These are phyloP conservation scores for Colletotrichum falcatum DNA, from an alignment of 2,329 filamentous ascomycete genomes.

Conservation along the genomic window DNA sequence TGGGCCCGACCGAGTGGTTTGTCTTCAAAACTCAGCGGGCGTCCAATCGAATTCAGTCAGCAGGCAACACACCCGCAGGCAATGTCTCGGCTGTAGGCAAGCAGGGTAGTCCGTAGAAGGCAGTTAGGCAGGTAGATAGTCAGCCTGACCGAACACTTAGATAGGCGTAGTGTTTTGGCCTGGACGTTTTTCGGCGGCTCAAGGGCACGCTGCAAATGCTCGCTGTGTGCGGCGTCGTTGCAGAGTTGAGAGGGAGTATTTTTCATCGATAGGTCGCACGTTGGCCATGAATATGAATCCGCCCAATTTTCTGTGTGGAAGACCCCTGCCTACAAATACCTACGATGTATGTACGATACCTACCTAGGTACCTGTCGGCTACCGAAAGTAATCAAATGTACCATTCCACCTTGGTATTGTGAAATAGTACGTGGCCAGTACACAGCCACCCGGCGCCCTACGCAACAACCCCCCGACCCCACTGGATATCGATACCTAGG, in stretches of 20 bases:
- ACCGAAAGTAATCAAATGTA: constrained; percentile 21
- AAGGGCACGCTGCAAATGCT: constrained; percentile 12
- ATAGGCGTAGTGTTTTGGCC: constrained; percentile 7
- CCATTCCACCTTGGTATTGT: not conserved
- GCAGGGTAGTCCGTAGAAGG: too few species aligned
- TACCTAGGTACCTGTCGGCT: not conserved
- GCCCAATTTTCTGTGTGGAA: constrained; percentile 16
- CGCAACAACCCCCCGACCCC: constrained; percentile 11
- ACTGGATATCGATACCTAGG: too few species aligned
- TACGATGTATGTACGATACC: too few species aligned
- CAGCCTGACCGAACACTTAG: not conserved
- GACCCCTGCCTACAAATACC: not conserved
- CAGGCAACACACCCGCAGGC: not conserved
- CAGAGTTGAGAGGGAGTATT: constrained; percentile 24
- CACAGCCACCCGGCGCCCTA: constrained; percentile 5
- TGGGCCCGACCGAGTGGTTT: constrained; percentile 19
- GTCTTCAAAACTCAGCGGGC: not conserved
- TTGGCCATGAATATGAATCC: constrained; percentile 21
- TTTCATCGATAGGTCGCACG: constrained; percentile 30
- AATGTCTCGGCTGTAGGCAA: not conserved
- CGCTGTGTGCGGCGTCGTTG: constrained; percentile 30
- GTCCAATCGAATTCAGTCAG: not conserved
- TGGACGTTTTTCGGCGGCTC: constrained; percentile 23
- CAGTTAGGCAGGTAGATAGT: not conserved
- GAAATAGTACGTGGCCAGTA: not conserved